A percentile compares a stretch with the other conserved stretches of the same genome.
Conservation (phyloP, 306 rosid species). For the Medicago lupulina region DNA sequence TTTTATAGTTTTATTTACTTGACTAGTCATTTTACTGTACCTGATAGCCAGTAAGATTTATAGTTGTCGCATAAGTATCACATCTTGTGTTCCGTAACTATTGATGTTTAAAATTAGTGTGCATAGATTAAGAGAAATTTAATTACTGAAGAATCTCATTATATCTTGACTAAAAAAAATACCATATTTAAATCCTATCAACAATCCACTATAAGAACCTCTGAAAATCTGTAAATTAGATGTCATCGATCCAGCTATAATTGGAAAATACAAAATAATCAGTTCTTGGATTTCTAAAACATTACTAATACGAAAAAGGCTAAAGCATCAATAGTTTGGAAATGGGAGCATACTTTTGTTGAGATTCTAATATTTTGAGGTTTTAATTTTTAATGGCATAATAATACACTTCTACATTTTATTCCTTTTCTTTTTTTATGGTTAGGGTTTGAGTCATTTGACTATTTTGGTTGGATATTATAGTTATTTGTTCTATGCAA, state of each 20-base stretch:
- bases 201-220: too few species aligned
- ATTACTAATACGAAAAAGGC: too few species aligned
- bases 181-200: too few species aligned
- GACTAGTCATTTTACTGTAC: slow-evolving; percentile 7
- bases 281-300: too few species aligned
- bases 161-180: too few species aligned
- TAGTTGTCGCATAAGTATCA: slow-evolving; percentile 14
- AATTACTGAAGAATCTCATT: background rate
- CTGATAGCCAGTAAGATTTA: slow-evolving; percentile 16
- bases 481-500: background rate
- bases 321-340: too few species aligned
- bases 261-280: too few species aligned
- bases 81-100: background rate
- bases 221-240: too few species aligned
- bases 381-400: slow-evolving; percentile 16
- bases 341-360: background rate
- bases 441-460: background rate
- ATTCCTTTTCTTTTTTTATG: slow-evolving; percentile 1
- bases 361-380: slow-evolving; percentile 5
- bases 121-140: background rate
- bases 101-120: background rate
- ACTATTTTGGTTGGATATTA: background rate
- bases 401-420: slow-evolving; percentile 14
- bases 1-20: slow-evolving; percentile 13
- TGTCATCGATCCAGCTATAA: too few species aligned